Evolutionary conservation across 108 stramenopile genomes (phyloP).

Genomic region (Cyclotella kingstonii): DNA sequence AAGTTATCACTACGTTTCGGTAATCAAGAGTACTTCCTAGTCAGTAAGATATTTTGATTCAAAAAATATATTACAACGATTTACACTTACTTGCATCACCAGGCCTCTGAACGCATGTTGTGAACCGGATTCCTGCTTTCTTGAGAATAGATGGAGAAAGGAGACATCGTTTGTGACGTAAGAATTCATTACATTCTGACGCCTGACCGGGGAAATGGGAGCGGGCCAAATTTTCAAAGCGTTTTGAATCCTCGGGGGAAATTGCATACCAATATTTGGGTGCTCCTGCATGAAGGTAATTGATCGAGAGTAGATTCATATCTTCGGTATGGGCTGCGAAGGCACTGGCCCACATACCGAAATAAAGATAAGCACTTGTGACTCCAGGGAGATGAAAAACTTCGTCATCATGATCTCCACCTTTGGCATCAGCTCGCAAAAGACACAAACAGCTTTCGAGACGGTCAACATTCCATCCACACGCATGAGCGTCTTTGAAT

Average conservation of each 20-base stretch:
- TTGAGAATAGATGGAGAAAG: conserved; percentile 83
- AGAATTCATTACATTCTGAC: conserved; percentile 82
- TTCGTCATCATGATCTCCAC: conserved; percentile 36
- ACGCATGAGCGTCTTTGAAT: conserved; percentile 74
- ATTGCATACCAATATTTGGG: conserved; percentile 99
- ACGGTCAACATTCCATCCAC: conserved; percentile 86
- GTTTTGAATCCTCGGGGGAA: conserved; percentile 64
- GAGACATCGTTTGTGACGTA: conserved; percentile 95
- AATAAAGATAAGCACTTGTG: conserved; percentile 85
- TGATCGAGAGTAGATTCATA: conserved; percentile 96
- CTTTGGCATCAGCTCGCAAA: conserved; percentile 40
- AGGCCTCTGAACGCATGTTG: conserved; percentile 88
- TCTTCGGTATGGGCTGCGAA: conserved; percentile 97
- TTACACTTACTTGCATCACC: conserved; percentile 82
- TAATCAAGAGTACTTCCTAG: not conserved
- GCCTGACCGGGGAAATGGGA: conserved; percentile 68
- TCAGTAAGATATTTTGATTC: not conserved
- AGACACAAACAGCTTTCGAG: conserved; percentile 53
- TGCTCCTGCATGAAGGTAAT: conserved; percentile 95
- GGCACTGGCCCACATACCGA: conserved; percentile 87
- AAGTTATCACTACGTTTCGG: conserved; percentile 82
- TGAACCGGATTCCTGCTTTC: conserved; percentile 91
- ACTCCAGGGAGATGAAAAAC: conserved; percentile 77
- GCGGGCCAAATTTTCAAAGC: conserved; percentile 82
- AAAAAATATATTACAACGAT: not conserved